Conservation (phyloP, 345 rosid species). For the Lumnitzera racemosa region DNA sequence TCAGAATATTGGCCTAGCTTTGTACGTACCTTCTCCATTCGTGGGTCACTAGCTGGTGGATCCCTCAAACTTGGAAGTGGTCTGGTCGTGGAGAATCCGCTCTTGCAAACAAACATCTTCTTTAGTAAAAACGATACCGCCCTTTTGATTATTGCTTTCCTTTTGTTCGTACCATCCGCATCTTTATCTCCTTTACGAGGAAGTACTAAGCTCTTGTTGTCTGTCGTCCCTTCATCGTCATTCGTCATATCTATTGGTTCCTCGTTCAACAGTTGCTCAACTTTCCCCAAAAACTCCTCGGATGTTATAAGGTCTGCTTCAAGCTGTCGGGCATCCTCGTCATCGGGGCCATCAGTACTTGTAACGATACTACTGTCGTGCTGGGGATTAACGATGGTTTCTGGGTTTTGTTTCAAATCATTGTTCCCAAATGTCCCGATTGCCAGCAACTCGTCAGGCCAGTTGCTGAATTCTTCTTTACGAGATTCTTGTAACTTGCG, state of each 20-base stretch:
- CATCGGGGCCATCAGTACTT: conserved; percentile 7
- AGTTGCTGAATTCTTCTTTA: conserved; percentile 51
- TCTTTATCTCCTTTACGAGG: background rate
- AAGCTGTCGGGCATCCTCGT: conserved; percentile 15
- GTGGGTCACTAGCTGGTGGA: conserved; percentile 38
- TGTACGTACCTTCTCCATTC: conserved; percentile 54
- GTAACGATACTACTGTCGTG: conserved; percentile 2
- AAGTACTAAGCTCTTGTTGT: background rate
- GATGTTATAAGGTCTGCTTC: conserved; percentile 1
- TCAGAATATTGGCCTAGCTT: background rate
- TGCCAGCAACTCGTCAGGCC: conserved; percentile 58
- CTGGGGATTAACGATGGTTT: background rate
- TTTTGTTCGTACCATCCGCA: conserved; percentile 9
- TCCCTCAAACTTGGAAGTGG: conserved; percentile 43
- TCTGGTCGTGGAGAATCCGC: conserved; percentile 28
- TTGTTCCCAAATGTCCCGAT: conserved; percentile 80
- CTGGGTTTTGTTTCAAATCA: conserved; percentile 16
- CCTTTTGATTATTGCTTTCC: conserved; percentile 29
- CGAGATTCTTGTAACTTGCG: conserved; percentile 19
- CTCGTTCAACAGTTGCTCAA: conserved; percentile 22
- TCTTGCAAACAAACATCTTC: conserved; percentile 55
- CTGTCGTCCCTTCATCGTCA: background rate
- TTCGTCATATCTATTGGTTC: conserved; percentile 2
- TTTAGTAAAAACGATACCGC: conserved; percentile 56
- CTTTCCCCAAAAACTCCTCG: conserved; percentile 1